Base-by-base conservation (phyloP, 805 yeast genomes). In the Debaryomyces prosopidis region DNA sequence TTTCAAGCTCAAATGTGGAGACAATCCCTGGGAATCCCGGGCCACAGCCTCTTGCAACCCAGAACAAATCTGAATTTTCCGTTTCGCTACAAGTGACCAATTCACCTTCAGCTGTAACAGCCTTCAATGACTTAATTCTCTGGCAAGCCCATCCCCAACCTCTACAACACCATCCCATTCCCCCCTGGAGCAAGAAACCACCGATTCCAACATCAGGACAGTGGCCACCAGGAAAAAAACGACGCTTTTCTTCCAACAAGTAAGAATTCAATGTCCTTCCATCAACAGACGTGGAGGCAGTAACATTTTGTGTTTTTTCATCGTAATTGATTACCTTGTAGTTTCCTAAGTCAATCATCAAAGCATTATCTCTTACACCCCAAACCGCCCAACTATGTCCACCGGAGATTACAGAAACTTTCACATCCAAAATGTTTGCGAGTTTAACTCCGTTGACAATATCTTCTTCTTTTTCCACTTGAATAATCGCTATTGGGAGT, bases 91-190 rank as follows among this genome's bases (percentile, higher is more conserved):
- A 36, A 7, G 14, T 36, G 5, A 36, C 18, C 18, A 36, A 36
- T 8, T 4, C 6, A 8, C 39, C 39, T 7, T 36, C 28, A n/a
- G 26, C 14, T 18, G 39, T 36, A 11, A 36, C 39, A 17, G 39
- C 39, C n/a, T 23, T 5, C 26, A 36, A 23, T 8, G 39, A 36
- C 20, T 23, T 36, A 7, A 36, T 36, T 36, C 15, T 36, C 20
- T 36, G 39, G n/a, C 39, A 36, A 18, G 39, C 39, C 39, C 39
- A 36, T 11, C 39, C 39, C 39, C 39, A 36, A 10, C 39, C 39
- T 36, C 39, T 36, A 23, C 39, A 36, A 23, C 39, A 36, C 39
- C 39, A 36, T 5, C 39, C 39, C 39, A 36, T 36, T 17, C 39
- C 39, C n/a, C 39, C 39, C 20, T 36, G 39, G 12, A 36, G 39